Evolutionary conservation across 331 rosid genomes (phyloP).

Genomic region (Acacia pycnantha): DNA sequence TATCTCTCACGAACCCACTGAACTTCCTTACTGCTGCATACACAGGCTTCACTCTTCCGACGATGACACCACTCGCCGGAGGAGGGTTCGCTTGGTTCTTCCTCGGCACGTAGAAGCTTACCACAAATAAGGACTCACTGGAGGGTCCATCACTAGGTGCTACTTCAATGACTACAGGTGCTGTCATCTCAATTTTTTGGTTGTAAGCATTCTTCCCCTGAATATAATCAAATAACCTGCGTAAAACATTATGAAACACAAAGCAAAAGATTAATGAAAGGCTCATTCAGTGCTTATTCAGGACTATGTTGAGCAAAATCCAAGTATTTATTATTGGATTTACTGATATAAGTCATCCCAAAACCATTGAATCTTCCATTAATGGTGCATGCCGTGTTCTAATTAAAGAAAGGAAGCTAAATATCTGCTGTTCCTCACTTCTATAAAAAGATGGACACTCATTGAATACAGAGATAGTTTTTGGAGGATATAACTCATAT

Average conservation of each 20-base stretch:
- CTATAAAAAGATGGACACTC: background rate
- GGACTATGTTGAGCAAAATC: background rate
- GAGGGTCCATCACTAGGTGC: constrained; percentile 64
- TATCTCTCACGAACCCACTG: too few species aligned
- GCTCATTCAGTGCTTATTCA: background rate
- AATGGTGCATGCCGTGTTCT: too few species aligned
- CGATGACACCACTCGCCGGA: too few species aligned
- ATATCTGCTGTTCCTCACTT: background rate
- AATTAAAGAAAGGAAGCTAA: background rate
- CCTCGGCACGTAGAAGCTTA: constrained; percentile 44
- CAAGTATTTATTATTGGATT: background rate
- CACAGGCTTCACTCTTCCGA: too few species aligned
- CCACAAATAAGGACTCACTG: constrained; percentile 65
- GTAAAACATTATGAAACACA: background rate
- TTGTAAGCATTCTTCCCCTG: constrained; percentile 64
- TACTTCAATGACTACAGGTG: constrained; percentile 59
- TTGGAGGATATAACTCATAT: too few species aligned
- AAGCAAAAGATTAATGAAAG: background rate
- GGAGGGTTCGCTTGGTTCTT: too few species aligned
- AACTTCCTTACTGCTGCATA: too few species aligned
- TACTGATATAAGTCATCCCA: too few species aligned
- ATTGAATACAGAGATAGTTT: too few species aligned
- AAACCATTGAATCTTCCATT: too few species aligned
- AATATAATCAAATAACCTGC: constrained; percentile 67
- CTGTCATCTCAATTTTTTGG: constrained; percentile 73